Evolutionary conservation across 371 early-diverging fungal genomes (phyloP).

Genomic region (Coemansia sp.): DNA sequence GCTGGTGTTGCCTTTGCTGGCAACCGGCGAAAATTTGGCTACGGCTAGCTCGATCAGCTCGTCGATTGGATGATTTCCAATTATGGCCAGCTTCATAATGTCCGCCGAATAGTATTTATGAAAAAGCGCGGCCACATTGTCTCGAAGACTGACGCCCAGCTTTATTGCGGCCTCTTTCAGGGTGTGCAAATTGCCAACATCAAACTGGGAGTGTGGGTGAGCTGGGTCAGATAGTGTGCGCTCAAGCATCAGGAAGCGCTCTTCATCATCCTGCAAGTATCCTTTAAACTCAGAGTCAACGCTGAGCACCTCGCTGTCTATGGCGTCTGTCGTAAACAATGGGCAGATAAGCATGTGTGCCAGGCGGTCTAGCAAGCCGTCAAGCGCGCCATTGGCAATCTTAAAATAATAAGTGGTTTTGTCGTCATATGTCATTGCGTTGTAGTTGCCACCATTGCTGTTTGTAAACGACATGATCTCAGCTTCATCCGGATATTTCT

Average conservation of each 20-base stretch:
- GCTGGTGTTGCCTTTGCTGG: constrained; percentile 67
- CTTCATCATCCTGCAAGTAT: constrained; percentile 73
- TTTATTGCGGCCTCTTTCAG: constrained; percentile 66
- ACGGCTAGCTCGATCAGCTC: constrained; percentile 80
- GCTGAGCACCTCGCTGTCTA: constrained; percentile 87
- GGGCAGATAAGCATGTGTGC: constrained; percentile 90
- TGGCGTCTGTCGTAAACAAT: constrained; percentile 75
- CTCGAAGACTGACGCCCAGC: constrained; percentile 71
- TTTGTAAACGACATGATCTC: constrained; percentile 60
- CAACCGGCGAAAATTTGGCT: constrained; percentile 69
- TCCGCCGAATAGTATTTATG: constrained; percentile 87
- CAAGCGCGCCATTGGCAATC: constrained; percentile 74
- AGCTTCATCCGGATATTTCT: constrained; percentile 89
- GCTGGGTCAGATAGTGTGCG: constrained; percentile 66
- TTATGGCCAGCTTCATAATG: constrained; percentile 87
- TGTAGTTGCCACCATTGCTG: constrained; percentile 85
- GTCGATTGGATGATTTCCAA: constrained; percentile 86
- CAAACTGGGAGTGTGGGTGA: constrained; percentile 85
- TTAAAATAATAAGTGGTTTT: constrained; percentile 94
- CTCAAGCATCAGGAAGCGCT: constrained; percentile 78
- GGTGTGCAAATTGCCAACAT: constrained; percentile 79
- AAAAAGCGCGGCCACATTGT: constrained; percentile 82
- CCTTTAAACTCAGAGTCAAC: constrained; percentile 95
- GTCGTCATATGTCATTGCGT: constrained; percentile 88
- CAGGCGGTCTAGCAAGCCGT: constrained; percentile 90